phyloP scores from a whole-genome alignment of 768 basidiomycete species.

The Lactifluus pinguis region DNA sequence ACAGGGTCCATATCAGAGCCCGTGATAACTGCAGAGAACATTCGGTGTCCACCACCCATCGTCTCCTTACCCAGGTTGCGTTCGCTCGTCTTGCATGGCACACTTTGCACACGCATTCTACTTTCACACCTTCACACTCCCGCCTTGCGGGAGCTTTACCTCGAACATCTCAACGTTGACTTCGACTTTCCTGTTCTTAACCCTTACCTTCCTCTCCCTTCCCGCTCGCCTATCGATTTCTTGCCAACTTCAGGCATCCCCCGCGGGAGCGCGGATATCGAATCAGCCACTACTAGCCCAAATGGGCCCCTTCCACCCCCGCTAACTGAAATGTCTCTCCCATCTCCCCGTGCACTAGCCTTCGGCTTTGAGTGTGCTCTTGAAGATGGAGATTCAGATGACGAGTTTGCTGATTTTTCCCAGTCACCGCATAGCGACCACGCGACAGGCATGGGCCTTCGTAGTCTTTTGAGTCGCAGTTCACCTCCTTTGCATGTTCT shows the following conservation, averaged over 20 bases:
- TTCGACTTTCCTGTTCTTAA: slow-evolving; percentile 25
- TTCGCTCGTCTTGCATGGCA: slow-evolving; percentile 45
- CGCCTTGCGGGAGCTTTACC: slow-evolving; percentile 47
- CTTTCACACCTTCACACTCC: slow-evolving; percentile 60
- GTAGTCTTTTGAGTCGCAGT: slow-evolving; percentile 50
- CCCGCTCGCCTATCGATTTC: slow-evolving; percentile 15
- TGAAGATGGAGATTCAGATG: slow-evolving; percentile 65
- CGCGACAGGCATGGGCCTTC: slow-evolving; percentile 73
- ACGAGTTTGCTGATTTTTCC: slow-evolving; percentile 67
- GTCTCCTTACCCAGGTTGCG: slow-evolving; percentile 51
- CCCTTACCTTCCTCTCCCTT: slow-evolving; percentile 22
- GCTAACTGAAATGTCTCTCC: background rate
- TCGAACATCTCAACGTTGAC: slow-evolving; percentile 61
- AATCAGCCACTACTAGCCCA: background rate
- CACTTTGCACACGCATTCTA: slow-evolving; percentile 55
- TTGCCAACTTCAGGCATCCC: background rate
- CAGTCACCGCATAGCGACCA: slow-evolving; percentile 71
- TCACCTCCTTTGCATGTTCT: slow-evolving; percentile 55
- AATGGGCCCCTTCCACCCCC: background rate
- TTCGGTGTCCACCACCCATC: slow-evolving; percentile 27
- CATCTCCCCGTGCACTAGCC: background rate
- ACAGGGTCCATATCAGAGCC: slow-evolving; percentile 41
- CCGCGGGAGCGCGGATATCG: background rate
- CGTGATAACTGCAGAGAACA: slow-evolving; percentile 25
- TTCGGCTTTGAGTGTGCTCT: slow-evolving; percentile 18